Evolutionary conservation across 768 basidiomycete genomes (phyloP).

Genomic region (Rickenella mellea): DNA sequence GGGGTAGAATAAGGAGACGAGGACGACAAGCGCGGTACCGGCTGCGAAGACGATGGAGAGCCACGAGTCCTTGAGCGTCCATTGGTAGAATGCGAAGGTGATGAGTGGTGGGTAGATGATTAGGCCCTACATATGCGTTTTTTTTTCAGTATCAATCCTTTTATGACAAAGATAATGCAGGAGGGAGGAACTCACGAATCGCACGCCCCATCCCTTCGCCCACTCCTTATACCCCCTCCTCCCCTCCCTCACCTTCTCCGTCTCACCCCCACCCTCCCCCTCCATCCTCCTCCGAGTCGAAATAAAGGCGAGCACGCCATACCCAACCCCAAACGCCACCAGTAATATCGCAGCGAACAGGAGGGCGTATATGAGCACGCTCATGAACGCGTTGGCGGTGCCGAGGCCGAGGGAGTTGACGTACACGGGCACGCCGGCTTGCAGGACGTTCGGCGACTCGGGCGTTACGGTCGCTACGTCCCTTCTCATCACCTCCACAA

Average conservation of each 20-base stretch:
- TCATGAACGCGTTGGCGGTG: constrained; percentile 85
- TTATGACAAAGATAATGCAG: constrained; percentile 2
- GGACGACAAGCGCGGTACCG: constrained; percentile 46
- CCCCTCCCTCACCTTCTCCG: constrained; percentile 10
- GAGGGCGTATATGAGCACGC: constrained; percentile 67
- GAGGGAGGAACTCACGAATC: constrained; percentile 42
- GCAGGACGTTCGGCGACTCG: constrained; percentile 53
- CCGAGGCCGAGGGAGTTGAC: constrained; percentile 70
- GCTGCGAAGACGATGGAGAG: constrained; percentile 74
- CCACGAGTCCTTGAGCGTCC: constrained; percentile 87
- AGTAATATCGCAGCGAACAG: constrained; percentile 55
- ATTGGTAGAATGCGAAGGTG: constrained; percentile 81
- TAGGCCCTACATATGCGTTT: constrained; percentile 39
- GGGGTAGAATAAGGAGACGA: constrained; percentile 39
- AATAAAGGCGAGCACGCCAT: constrained; percentile 22
- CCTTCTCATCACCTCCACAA: constrained; percentile 10
- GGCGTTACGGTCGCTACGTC: constrained; percentile 60
- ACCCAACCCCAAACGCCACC: constrained; percentile 42
- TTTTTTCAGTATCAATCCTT: too few relatives aligned
- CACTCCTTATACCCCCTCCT: constrained; percentile 33
- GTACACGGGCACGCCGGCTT: constrained; percentile 78
- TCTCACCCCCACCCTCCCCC: background rate
- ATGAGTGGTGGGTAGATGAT: constrained; percentile 58
- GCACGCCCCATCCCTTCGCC: constrained; percentile 50
- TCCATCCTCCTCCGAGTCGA: background rate